Base-by-base conservation (phyloP, 176 grass and related monocot genomes). In the Lolium multiflorum region DNA sequence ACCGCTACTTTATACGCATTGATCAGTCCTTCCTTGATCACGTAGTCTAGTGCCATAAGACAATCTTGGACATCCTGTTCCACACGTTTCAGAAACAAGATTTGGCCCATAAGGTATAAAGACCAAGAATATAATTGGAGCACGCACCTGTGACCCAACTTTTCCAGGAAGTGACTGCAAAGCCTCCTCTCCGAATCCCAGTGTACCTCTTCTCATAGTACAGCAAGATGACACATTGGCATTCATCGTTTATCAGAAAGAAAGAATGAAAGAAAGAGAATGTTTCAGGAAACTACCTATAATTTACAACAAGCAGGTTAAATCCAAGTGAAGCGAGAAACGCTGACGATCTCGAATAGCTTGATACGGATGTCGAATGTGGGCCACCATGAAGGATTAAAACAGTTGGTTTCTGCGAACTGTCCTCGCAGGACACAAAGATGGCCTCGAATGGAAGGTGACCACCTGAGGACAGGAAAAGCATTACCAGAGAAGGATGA, bases 91-190 rank as follows among this genome's bases (percentile, higher is more conserved):
- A 52, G 50, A 16, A 52, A 52, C 50, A 5, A 16, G 12, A 15
- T 52, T 52, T 52, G 50, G 50, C 3, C 16, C 50, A 52, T 15
- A 52, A 52, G 13, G 50, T 15, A 52, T 11, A 52, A 16, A 52
- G 50, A 52, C 15, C 7, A 9, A 86, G 28, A 56, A 82, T 9
- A 64, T 56, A 81, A 80, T 3, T 66, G 10, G 54, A 82, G 50
- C 11, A 55, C 72, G 46, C 26, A 95, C 96, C 93, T 94, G 96
- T 56, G 86, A 96, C 18, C 96, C 93, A 86, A 96, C 83, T 69
- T 90, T 94, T 85, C 96, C 91, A 68, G 96, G 84, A 78, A 98
- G 96, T 68, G 93, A 96, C 71, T 98, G 96, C 82, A 98, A 92
- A 72, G 96, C 96, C 84, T 98, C 96, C 82, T 98, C 92, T 52